These are phyloP conservation scores for Rhizophagus sp. DNA, from an alignment of 192 early-diverging fungal species.

Conservation along the genomic window DNA sequence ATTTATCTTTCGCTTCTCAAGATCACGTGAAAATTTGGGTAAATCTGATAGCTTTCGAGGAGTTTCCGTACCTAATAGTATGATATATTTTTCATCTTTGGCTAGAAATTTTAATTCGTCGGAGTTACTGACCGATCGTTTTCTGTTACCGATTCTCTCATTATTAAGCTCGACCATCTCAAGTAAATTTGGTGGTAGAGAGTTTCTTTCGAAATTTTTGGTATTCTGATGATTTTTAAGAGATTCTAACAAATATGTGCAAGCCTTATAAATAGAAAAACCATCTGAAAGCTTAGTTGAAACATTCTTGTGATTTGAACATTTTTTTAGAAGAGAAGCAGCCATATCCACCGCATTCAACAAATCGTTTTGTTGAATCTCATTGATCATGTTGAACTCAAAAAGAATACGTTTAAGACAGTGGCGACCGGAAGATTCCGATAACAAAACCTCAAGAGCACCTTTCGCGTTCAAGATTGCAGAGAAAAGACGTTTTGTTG, in stretches of 20 bases:
- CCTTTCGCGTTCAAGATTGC: background rate
- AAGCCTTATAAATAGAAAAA: background rate
- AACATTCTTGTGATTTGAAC: background rate
- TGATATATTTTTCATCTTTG: background rate
- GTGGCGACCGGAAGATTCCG: background rate
- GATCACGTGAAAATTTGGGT: background rate
- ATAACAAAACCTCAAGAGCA: conserved; percentile 3
- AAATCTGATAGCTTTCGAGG: conserved; percentile 2
- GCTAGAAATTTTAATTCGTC: background rate
- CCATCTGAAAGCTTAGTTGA: background rate
- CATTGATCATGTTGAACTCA: background rate
- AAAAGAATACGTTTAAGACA: conserved; percentile 10
- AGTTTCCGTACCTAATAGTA: background rate
- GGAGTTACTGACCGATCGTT: background rate
- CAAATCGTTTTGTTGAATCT: background rate
- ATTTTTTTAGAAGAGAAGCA: background rate
- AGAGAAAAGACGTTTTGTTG: background rate
- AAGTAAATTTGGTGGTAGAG: background rate
- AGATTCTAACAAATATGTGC: background rate
- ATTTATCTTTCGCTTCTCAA: conserved; percentile 18
- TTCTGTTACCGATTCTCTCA: background rate
- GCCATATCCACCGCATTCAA: background rate
- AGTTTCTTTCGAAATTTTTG: background rate
- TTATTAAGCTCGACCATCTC: background rate
- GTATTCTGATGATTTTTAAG: background rate